Percentiles rank a stretch among this genome's conserved stretches.
Evolutionary conservation across 768 basidiomycete species (phyloP).

Genomic region (Pisolithus microcarpus): DNA sequence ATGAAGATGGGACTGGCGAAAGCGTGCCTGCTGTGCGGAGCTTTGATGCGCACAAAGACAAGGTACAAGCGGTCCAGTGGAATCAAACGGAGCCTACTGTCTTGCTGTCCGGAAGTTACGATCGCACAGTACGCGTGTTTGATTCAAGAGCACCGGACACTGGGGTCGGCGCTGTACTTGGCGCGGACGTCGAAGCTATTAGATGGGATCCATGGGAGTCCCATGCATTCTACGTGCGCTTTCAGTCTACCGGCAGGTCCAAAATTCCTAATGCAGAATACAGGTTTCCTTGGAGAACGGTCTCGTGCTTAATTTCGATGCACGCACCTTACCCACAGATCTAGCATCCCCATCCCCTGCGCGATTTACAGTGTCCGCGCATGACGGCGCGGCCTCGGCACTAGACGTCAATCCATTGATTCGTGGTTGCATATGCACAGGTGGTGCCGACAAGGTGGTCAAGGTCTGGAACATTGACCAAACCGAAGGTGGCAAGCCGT

Average conservation of each 20-base stretch:
- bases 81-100: constrained; percentile 84
- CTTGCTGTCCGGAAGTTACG: constrained; percentile 88
- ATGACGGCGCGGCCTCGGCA: constrained; percentile 84
- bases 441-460: constrained; percentile 90
- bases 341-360: constrained; percentile 58
- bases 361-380: constrained; percentile 86
- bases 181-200: constrained; percentile 89
- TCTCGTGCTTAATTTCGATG: constrained; percentile 87
- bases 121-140: constrained; percentile 91
- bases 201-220: constrained; percentile 96
- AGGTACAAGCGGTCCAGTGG: constrained; percentile 96
- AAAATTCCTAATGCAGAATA: background rate
- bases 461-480: constrained; percentile 94
- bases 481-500: constrained; percentile 51
- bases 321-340: constrained; percentile 69
- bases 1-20: constrained; percentile 37
- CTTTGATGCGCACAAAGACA: constrained; percentile 83
- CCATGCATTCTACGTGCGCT: constrained; percentile 75
- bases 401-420: constrained; percentile 89
- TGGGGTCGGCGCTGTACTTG: constrained; percentile 79
- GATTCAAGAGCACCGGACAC: constrained; percentile 79
- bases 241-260: background rate
- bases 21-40: constrained; percentile 63
- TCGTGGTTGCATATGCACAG: constrained; percentile 86
- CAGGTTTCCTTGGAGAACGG: constrained; percentile 96